Percentiles rank a stretch among this genome's conserved stretches.
phyloP scores from a whole-genome alignment of 2,329 filamentous ascomycete genomes.

The Nothomitra cinnamomea region DNA sequence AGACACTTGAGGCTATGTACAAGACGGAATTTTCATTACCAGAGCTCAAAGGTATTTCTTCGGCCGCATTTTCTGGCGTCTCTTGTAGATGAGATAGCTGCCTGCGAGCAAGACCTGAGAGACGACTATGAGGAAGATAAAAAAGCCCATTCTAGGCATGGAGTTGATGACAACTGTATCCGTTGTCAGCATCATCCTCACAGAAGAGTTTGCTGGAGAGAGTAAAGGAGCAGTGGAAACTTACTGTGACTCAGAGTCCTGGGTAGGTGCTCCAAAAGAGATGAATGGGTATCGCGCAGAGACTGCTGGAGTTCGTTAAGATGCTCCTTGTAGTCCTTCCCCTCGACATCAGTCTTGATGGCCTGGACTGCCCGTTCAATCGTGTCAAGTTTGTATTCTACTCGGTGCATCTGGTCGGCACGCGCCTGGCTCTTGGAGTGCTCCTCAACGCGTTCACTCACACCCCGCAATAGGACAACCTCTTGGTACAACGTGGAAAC shows the following conservation, averaged over 20 bases:
- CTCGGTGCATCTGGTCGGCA: conserved; percentile 20
- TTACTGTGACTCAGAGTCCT: conserved; percentile 31
- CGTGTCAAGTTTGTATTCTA: conserved; percentile 32
- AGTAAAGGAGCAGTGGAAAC: conserved; percentile 14
- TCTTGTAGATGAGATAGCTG: conserved; percentile 65
- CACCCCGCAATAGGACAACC: conserved; percentile 33
- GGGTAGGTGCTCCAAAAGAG: conserved; percentile 33
- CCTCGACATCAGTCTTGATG: conserved; percentile 36
- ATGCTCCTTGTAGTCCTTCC: conserved; percentile 38
- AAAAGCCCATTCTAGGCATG: conserved; percentile 39
- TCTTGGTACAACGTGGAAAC: conserved; percentile 40
- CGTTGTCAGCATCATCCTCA: neutral
- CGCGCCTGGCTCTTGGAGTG: conserved; percentile 17
- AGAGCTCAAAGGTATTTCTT: conserved; percentile 67
- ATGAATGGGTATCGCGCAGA: conserved; percentile 35
- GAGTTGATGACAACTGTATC: conserved; percentile 32
- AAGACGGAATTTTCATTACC: neutral
- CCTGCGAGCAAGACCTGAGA: conserved; percentile 55
- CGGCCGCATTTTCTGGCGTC: conserved; percentile 54
- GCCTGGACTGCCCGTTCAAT: conserved; percentile 33
- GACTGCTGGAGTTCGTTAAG: conserved; percentile 36
- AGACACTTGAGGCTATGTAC: neutral
- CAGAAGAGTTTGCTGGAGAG: conserved; percentile 6
- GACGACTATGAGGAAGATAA: conserved; percentile 55
- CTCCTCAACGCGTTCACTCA: conserved; percentile 36